These are phyloP conservation scores for Fusarium sp. DNA, from an alignment of 2,329 filamentous ascomycete species.

Conservation along the genomic window DNA sequence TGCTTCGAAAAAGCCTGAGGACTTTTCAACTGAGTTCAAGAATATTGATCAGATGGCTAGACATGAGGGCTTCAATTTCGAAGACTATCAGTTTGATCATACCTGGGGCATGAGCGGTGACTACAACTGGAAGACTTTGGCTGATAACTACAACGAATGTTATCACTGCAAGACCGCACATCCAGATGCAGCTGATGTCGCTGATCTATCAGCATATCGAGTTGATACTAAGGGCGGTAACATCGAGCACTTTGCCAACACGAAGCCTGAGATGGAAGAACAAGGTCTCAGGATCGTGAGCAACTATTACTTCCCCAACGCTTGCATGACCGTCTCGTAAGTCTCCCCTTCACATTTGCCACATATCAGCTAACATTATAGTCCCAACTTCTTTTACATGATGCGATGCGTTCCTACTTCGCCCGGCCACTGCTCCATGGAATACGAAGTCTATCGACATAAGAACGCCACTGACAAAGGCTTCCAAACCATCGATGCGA, in stretches of 20 bases:
- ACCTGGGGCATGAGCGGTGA: constrained; percentile 61
- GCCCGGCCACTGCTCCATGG: background rate
- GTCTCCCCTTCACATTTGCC: background rate
- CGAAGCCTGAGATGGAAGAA: background rate
- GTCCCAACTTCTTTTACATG: constrained; percentile 31
- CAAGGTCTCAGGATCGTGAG: constrained; percentile 20
- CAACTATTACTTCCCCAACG: constrained; percentile 29
- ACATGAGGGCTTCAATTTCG: constrained; percentile 54
- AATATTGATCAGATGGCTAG: constrained; percentile 49
- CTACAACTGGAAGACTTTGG: constrained; percentile 67
- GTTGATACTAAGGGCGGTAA: constrained; percentile 18
- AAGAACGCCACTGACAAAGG: constrained; percentile 5
- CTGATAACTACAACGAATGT: constrained; percentile 37
- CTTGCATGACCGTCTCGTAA: constrained; percentile 28
- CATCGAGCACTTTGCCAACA: constrained; percentile 26
- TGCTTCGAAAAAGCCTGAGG: constrained; percentile 51
- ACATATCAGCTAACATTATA: constrained; percentile 58
- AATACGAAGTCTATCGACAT: constrained; percentile 25
- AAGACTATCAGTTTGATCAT: constrained; percentile 64
- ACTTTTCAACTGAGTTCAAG: constrained; percentile 56
- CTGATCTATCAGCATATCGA: constrained; percentile 3
- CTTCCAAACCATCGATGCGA: background rate
- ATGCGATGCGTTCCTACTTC: constrained; percentile 4
- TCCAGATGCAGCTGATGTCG: background rate
- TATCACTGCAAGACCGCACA: constrained; percentile 25